Conservation (phyloP, 2,329 filamentous ascomycete genomes). For the Hymenoscyphus linearis region DNA sequence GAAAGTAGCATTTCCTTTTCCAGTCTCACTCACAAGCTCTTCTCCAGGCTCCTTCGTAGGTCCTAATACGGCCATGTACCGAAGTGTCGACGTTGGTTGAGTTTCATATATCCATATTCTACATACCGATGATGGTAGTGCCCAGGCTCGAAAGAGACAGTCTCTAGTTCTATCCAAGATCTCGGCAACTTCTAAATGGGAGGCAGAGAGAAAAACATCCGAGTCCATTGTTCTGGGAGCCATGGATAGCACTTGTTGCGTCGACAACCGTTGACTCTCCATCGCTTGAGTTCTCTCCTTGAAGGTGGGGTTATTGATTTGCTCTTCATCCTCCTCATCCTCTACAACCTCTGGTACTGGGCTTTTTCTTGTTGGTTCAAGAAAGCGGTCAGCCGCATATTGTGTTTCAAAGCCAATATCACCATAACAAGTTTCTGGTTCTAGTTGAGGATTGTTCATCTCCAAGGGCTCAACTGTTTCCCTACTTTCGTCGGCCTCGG, state of each 20-base stretch:
- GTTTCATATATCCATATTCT: constrained; percentile 61
- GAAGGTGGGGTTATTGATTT: constrained; percentile 6
- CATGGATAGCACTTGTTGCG: constrained; percentile 44
- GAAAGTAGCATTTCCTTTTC: constrained; percentile 47
- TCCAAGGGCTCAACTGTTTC: background rate
- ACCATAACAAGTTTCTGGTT: constrained; percentile 28
- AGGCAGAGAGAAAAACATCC: constrained; percentile 49
- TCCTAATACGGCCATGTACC: constrained; percentile 54
- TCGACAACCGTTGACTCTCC: constrained; percentile 48
- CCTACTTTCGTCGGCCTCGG: background rate
- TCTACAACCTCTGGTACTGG: background rate
- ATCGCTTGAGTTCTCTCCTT: constrained; percentile 22
- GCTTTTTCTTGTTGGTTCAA: constrained; percentile 4
- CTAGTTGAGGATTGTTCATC: background rate
- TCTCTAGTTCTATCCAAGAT: constrained; percentile 47
- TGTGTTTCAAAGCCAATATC: constrained; percentile 28
- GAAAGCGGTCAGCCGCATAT: constrained; percentile 15
- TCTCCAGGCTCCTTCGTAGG: constrained; percentile 42
- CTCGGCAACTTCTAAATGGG: constrained; percentile 40
- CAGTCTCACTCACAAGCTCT: constrained; percentile 40
- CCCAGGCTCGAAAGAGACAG: constrained; percentile 52
- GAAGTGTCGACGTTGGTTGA: constrained; percentile 42
- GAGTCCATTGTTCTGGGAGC: constrained; percentile 44
- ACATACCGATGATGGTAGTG: constrained; percentile 47
- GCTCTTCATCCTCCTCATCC: constrained; percentile 6